Percentiles rank a stretch among this genome's conserved stretches.
Conservation (phyloP, 2,329 filamentous ascomycete species). For the Coniochaeta sp. region DNA sequence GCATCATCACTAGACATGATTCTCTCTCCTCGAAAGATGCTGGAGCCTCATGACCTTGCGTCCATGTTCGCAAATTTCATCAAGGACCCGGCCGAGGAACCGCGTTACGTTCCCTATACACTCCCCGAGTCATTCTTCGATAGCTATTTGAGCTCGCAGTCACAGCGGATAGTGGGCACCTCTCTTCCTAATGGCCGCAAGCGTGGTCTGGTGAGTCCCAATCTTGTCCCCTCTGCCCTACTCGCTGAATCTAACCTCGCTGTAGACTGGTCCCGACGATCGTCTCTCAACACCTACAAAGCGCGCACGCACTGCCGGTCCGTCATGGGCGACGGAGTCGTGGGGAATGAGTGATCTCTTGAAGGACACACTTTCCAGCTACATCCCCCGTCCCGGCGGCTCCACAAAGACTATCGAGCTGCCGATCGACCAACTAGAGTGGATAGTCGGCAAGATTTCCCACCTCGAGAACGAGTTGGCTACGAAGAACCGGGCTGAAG, state of each 20-base stretch:
- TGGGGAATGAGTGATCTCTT: slow-evolving; percentile 22
- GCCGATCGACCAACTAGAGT: slow-evolving; percentile 25
- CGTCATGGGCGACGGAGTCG: slow-evolving; percentile 8
- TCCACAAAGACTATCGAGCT: slow-evolving; percentile 11
- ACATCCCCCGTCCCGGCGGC: background rate
- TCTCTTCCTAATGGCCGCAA: slow-evolving; percentile 30
- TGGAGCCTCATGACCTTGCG: slow-evolving; percentile 39
- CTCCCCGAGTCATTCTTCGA: slow-evolving; percentile 46
- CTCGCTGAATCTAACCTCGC: background rate
- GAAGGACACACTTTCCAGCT: slow-evolving; percentile 16
- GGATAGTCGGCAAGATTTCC: slow-evolving; percentile 29
- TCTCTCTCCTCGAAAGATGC: slow-evolving; percentile 22
- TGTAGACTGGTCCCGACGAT: slow-evolving; percentile 27
- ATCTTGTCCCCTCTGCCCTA: background rate
- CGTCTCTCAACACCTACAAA: slow-evolving; percentile 17
- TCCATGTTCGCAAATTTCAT: slow-evolving; percentile 39
- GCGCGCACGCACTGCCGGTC: slow-evolving; percentile 19
- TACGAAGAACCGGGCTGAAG: slow-evolving; percentile 18
- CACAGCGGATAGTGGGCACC: slow-evolving; percentile 7
- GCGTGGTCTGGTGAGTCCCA: slow-evolving; percentile 38
- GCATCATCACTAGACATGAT: slow-evolving; percentile 30
- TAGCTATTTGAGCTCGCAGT: slow-evolving; percentile 33
- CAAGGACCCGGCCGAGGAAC: slow-evolving; percentile 33
- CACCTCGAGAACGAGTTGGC: slow-evolving; percentile 27
- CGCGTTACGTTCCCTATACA: slow-evolving; percentile 39